A percentile compares a stretch with the other conserved stretches of the same genome.
Conservation (phyloP, 257 asterid species). For the Lycium ferocissimum region DNA sequence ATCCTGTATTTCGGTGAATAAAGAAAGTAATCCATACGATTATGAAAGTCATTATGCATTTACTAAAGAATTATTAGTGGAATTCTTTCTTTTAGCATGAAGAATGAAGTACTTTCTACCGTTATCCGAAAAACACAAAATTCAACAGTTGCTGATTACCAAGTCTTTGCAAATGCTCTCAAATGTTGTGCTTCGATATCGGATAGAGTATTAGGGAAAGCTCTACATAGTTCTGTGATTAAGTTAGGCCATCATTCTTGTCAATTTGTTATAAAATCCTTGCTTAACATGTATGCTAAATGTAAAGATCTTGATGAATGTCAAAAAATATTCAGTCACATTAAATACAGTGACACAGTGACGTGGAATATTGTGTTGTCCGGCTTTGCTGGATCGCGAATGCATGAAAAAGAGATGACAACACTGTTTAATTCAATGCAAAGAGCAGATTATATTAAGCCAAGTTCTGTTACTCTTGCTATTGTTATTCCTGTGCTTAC, state of each 20-base stretch:
- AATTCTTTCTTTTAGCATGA: slow-evolving; percentile 25
- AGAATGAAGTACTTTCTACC: slow-evolving; percentile 50
- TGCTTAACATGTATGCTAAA: slow-evolving; percentile 89
- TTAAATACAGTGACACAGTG: slow-evolving; percentile 56
- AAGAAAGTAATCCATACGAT: neutral
- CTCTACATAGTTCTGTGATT: slow-evolving; percentile 61
- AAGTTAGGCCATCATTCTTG: slow-evolving; percentile 68
- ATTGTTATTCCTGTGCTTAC: slow-evolving; percentile 71
- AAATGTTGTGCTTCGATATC: slow-evolving; percentile 64
- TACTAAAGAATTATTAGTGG: neutral
- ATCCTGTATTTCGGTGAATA: neutral
- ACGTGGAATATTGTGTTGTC: slow-evolving; percentile 80
- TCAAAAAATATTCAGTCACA: slow-evolving; percentile 55
- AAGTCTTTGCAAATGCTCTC: slow-evolving; percentile 55
- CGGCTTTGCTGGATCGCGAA: slow-evolving; percentile 62
- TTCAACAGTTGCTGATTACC: slow-evolving; percentile 49
- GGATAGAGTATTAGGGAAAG: slow-evolving; percentile 54
- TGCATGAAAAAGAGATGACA: slow-evolving; percentile 56
- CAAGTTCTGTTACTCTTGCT: slow-evolving; percentile 69
- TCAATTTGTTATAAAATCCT: slow-evolving; percentile 58
- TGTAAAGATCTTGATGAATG: slow-evolving; percentile 69
- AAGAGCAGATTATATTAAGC: slow-evolving; percentile 46
- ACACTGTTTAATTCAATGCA: slow-evolving; percentile 55
- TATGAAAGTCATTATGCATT: neutral
- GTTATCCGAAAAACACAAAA: slow-evolving; percentile 45